Evolutionary conservation across 2,329 filamentous ascomycete genomes (phyloP).

Genomic region (Nothopassalora personata): DNA sequence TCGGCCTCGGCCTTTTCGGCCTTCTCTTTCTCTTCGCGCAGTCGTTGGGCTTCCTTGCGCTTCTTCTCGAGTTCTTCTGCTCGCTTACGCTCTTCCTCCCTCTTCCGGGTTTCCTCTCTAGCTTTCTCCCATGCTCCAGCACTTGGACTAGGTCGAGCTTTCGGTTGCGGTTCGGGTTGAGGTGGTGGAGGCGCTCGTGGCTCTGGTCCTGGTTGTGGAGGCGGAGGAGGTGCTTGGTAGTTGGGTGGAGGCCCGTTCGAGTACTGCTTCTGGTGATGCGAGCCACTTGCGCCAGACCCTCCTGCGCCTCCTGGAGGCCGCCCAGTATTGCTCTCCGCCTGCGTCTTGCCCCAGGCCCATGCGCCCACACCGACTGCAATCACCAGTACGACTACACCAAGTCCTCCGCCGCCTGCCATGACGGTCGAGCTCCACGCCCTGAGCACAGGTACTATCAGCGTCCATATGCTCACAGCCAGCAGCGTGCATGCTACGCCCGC

Average conservation of each 20-base stretch:
- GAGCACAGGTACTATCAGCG: slow-evolving; percentile 66
- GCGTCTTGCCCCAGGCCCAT: slow-evolving; percentile 68
- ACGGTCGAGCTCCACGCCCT: slow-evolving; percentile 68
- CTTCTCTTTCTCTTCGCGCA: slow-evolving; percentile 46
- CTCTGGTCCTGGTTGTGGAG: slow-evolving; percentile 6
- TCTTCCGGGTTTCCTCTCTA: slow-evolving; percentile 59
- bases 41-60: slow-evolving; percentile 52
- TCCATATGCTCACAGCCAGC: slow-evolving; percentile 65
- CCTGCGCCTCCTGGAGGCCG: slow-evolving; percentile 27
- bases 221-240: slow-evolving; percentile 15
- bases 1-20: slow-evolving; percentile 43
- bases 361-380: slow-evolving; percentile 69
- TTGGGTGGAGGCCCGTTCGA: slow-evolving; percentile 24
- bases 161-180: slow-evolving; percentile 20
- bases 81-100: slow-evolving; percentile 55
- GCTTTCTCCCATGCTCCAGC: slow-evolving; percentile 58
- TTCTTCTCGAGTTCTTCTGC: slow-evolving; percentile 56
- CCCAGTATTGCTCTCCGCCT: slow-evolving; percentile 44
- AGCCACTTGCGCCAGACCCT: slow-evolving; percentile 31
- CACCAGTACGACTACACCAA: slow-evolving; percentile 67
- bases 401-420: slow-evolving; percentile 61
- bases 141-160: slow-evolving; percentile 21
- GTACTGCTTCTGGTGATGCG: slow-evolving; percentile 26
- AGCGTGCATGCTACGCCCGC: slow-evolving; percentile 78
- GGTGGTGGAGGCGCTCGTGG: slow-evolving; percentile 19